These are phyloP conservation scores for Xylaria digitata DNA, from an alignment of 2,329 filamentous ascomycete genomes.

Conservation along the genomic window DNA sequence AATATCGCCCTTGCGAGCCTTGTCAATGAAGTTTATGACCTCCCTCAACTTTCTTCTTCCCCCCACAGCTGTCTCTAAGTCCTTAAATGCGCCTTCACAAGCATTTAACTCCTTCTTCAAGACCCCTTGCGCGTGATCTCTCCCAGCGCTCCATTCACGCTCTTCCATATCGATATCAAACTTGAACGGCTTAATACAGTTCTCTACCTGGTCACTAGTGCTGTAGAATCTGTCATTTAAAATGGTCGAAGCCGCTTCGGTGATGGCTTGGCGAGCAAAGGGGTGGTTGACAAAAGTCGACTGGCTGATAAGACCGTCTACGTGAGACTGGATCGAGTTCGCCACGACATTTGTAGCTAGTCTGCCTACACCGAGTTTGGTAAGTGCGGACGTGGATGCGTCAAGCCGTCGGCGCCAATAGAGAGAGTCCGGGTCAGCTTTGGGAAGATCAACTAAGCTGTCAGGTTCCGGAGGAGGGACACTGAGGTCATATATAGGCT, in stretches of 20 bases:
- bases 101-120: slow-evolving; percentile 89
- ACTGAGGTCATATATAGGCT: slow-evolving; percentile 86
- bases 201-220: slow-evolving; percentile 97
- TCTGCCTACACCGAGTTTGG: slow-evolving; percentile 92
- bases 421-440: slow-evolving; percentile 83
- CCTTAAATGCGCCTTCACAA: slow-evolving; percentile 81
- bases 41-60: slow-evolving; percentile 87
- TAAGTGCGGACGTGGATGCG: slow-evolving; percentile 87
- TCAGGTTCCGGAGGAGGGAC: slow-evolving; percentile 75
- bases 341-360: slow-evolving; percentile 93
- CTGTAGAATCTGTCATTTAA: slow-evolving; percentile 95
- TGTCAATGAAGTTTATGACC: slow-evolving; percentile 91
- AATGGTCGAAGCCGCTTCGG: slow-evolving; percentile 88
- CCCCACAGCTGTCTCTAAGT: slow-evolving; percentile 80
- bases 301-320: slow-evolving; percentile 80
- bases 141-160: slow-evolving; percentile 84
- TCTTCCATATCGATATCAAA: slow-evolving; percentile 97
- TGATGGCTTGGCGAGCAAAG: slow-evolving; percentile 92
- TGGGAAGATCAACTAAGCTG: slow-evolving; percentile 80
- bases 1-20: slow-evolving; percentile 86
- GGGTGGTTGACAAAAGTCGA: slow-evolving; percentile 92
- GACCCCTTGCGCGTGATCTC: slow-evolving; percentile 82
- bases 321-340: slow-evolving; percentile 83
- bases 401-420: slow-evolving; percentile 97
- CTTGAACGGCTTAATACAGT: slow-evolving; percentile 99